Evolutionary conservation across 2,329 filamentous ascomycete species (phyloP), one percentile per base, ranked within the genome.

Genomic region (Herpotrichia juniperi): DNA sequence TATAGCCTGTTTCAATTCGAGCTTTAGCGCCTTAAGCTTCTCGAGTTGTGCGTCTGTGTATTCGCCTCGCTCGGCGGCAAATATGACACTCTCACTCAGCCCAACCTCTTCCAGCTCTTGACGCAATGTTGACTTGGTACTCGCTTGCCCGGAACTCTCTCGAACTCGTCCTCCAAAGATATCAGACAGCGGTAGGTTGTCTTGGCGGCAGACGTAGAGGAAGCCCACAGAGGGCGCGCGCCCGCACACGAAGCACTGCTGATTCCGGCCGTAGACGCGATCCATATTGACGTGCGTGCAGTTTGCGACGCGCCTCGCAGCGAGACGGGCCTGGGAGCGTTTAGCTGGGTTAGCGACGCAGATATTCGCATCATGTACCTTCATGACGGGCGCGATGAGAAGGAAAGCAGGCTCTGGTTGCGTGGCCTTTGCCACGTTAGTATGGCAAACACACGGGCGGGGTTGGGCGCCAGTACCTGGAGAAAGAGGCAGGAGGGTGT

Each of bases 181-280:
- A 22, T 35, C 40, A 30, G 32, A 21, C 17, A 17, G 9, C 76
- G 76, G 31, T 4, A 24, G 5, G 8, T 26, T 5, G 61, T 92
- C 89, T 67, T 90, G 84, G 11, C 80, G 83, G 71, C 91, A 94
- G 53, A 82, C 79, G 70, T 90, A 94, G 19, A 94, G 74, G 83
- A 88, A 94, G 22, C 89, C 88, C 47, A 87, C 78, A 14, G 79
- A 73, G 0, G 87, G 83, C 1, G 72, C 70, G 34, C 75, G 74
- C 32, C 76, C 75, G 62, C 90, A 94, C 21, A 79, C 66, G 7
- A 79, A 73, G 73, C 90, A 94, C 16, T 69, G 64, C 24, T 78
- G 67, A 17, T 73, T 51, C 45, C 14, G 45, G 28, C 81, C 81
- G 61, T 86, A 89, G 39, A 90, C 71, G 24, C 87, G 84, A 9